A percentile compares a stretch with the other conserved stretches of the same genome.
Conservation (phyloP, 805 yeast species). For the Saitoella complicata region DNA sequence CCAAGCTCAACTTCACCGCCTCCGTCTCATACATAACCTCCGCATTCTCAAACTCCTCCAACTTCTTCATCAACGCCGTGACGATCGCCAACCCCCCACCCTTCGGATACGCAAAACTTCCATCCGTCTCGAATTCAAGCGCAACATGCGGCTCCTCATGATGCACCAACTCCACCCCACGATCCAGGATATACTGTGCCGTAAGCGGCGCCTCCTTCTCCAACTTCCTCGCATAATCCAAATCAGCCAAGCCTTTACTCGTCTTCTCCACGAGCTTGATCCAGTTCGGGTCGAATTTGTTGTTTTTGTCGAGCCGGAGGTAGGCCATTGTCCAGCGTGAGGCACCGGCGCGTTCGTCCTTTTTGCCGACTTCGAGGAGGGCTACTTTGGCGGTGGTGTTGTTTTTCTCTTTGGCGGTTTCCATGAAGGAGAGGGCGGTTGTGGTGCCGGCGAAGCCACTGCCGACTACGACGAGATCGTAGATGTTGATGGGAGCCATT, state of each 20-base stretch:
- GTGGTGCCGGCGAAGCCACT: constrained; percentile 1
- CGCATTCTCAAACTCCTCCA: background rate
- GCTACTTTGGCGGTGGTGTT: background rate
- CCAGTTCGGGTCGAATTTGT: background rate
- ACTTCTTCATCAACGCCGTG: background rate
- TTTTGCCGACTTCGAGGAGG: background rate
- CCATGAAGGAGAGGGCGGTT: background rate
- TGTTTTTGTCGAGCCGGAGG: background rate
- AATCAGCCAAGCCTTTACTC: background rate
- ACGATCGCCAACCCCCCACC: constrained; percentile 1
- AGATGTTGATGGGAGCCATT: background rate
- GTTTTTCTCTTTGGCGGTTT: background rate
- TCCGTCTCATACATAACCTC: constrained; percentile 2
- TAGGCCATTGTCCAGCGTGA: constrained; percentile 1
- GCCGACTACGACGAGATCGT: constrained; percentile 1
- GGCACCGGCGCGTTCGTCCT: background rate
- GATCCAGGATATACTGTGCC: background rate
- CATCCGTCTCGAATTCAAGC: background rate
- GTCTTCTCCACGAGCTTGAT: background rate
- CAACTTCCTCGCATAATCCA: background rate
- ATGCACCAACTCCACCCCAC: background rate
- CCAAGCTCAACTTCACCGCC: background rate
- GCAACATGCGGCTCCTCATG: background rate
- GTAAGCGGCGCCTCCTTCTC: background rate
- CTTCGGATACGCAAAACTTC: background rate